Conservation (phyloP, 257 asterid species). For the Solanum chiquidenum region DNA sequence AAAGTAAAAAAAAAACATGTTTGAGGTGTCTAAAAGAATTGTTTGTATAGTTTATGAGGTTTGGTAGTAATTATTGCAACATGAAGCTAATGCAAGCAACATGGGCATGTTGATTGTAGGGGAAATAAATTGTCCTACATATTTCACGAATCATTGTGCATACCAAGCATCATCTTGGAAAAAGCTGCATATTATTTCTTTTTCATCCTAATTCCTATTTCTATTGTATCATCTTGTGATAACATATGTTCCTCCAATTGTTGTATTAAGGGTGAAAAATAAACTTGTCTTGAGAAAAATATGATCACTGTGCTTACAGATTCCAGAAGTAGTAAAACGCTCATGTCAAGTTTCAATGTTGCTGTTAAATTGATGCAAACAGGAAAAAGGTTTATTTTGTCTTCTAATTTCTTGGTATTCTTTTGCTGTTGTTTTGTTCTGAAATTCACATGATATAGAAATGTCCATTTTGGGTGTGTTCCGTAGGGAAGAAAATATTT, state of each 20-base stretch:
- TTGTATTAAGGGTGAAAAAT: not conserved
- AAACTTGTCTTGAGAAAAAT: not conserved
- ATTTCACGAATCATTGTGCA: not conserved
- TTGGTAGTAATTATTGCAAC: not conserved
- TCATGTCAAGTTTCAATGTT: not conserved
- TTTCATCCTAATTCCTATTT: not conserved
- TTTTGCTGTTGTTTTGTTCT: not conserved
- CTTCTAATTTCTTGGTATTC: not conserved
- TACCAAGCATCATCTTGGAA: not conserved
- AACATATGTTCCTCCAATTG: not conserved
- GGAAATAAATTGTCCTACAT: not conserved
- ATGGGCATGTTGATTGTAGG: not conserved
- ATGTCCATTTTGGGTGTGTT: not conserved
- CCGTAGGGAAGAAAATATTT: not conserved
- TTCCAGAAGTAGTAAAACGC: not conserved
- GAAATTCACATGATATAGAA: not conserved
- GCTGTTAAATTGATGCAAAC: not conserved
- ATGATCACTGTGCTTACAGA: not conserved
- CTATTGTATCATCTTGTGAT: not conserved
- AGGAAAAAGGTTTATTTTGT: not conserved
- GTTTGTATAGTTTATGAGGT: not conserved
- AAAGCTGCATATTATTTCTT: not conserved
- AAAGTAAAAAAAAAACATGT: not conserved
- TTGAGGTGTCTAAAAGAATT: not conserved
- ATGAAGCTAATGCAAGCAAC: not conserved